Evolutionary conservation across 306 rosid species (phyloP).

Genomic region (Quercus suber): DNA sequence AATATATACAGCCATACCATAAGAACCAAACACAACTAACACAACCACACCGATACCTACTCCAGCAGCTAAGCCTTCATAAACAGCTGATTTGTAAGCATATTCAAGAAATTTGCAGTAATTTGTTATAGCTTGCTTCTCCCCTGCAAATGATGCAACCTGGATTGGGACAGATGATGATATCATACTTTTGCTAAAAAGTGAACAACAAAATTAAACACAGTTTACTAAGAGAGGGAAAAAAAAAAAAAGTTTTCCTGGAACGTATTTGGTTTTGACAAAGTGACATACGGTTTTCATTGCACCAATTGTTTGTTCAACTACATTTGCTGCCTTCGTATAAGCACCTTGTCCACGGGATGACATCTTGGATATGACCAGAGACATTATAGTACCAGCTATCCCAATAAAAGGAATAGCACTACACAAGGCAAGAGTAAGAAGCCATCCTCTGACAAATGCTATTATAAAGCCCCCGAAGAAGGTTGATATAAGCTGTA

Average conservation of each 20-base stretch:
- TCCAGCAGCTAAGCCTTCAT: constrained; percentile 21
- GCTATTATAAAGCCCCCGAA: constrained; percentile 21
- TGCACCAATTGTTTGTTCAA: constrained; percentile 31
- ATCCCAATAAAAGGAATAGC: constrained; percentile 15
- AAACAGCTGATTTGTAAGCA: constrained; percentile 23
- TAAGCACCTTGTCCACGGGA: not conserved
- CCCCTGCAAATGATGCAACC: constrained; percentile 35
- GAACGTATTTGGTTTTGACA: not conserved
- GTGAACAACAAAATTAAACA: not conserved
- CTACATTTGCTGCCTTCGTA: constrained; percentile 26
- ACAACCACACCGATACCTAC: constrained; percentile 3
- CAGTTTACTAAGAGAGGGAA: too few species aligned
- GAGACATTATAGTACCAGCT: not conserved
- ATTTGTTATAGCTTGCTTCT: constrained; percentile 22
- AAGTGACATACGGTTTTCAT: constrained; percentile 26
- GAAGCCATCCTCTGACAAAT: constrained; percentile 25
- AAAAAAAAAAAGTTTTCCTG: not conserved
- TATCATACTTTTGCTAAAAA: not conserved
- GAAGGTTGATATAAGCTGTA: constrained; percentile 22
- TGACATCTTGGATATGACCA: constrained; percentile 6
- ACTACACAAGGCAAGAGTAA: constrained; percentile 15
- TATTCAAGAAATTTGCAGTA: not conserved
- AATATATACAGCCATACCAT: constrained; percentile 19
- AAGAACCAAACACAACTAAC: not conserved
- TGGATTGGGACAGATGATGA: not conserved